These are phyloP conservation scores for Hortaea werneckii DNA, from an alignment of 2,329 filamentous ascomycete species.

Conservation along the genomic window DNA sequence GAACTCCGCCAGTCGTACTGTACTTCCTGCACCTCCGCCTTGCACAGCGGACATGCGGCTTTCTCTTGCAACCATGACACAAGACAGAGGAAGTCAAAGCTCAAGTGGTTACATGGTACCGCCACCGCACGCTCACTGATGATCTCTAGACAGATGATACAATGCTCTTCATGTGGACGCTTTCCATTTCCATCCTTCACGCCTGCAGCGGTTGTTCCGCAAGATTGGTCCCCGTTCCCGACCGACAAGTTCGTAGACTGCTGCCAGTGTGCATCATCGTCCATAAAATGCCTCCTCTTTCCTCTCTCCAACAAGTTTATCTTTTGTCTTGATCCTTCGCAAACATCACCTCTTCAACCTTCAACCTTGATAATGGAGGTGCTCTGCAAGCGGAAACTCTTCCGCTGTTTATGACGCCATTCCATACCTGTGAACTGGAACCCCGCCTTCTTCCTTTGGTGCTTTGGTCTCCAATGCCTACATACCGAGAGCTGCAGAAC, in stretches of 20 bases:
- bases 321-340: no score
- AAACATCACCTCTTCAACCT: no score
- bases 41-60: conserved; percentile 69
- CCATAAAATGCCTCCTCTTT: conserved; percentile 3
- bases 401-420: no score
- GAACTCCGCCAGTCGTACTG: conserved; percentile 52
- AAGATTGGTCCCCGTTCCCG: conserved; percentile 17
- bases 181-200: conserved; percentile 2
- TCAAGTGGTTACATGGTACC: conserved; percentile 65
- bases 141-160: conserved; percentile 77
- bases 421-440: no score
- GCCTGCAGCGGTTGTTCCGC: conserved; percentile 12
- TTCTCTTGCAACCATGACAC: conserved; percentile 69
- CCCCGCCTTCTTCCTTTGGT: no score
- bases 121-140: conserved; percentile 64
- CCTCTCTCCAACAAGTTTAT: background rate
- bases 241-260: conserved; percentile 3
- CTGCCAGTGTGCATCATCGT: conserved; percentile 1
- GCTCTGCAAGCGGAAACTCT: no score
- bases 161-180: conserved; percentile 39
- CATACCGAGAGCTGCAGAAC: background rate
- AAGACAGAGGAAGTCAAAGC: conserved; percentile 80
- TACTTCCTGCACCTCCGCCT: conserved; percentile 45
- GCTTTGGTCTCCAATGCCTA: no score
- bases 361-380: no score